Base-by-base conservation (phyloP, 140 eudicot genomes). In the Stevia rebaudiana region DNA sequence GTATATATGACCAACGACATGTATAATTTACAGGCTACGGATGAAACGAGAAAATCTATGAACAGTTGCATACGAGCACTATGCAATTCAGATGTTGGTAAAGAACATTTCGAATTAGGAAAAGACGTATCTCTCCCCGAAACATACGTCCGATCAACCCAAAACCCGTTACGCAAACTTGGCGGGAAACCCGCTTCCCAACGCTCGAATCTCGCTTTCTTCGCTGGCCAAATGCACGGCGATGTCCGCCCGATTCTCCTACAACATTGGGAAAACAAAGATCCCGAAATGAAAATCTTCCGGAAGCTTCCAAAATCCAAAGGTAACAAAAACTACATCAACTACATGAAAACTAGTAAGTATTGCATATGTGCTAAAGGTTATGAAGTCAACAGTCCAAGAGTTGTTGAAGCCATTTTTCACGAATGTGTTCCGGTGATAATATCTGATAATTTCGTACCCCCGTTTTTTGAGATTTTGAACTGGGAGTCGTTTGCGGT, bases 361-460 rank as follows among this genome's bases (percentile, higher is more conserved):
- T 90, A 82, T 61, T 90, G 97, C 64, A 63, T 90, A 16, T 90
- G 95, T 53, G 78, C 97, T 12, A 80, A 73, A 72, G 95, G 95
- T 1, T 87, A 70, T 18, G 95, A 87, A 76, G 97, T 90, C n/a
- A 87, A 87, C 54, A 87, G 91, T 68, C 94, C 95, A 5, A 68
- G 97, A 48, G 97, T 90, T 0, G 97, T 90, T 65, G 97, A 90
- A 69, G 95, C 97, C 56, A 84, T 90, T 49, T 87, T 87, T 77
- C 87, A 78, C 35, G 97, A 90, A 56, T 90, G 97, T 61, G 86
- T 90, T 42, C 97, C 97, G 0, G 97, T 90, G 18, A 86, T 90
- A 35, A 82, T 87, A 65, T 87, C 97, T 0, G 97, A 90, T 66
- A 90, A 90, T 17, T 90, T 86, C 18, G 88, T 90, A 3, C 97